A percentile compares a stretch with the other conserved stretches of the same genome.
These are phyloP conservation scores for Coemansia sp. DNA, from an alignment of 192 early-diverging fungal species.

Conservation along the genomic window DNA sequence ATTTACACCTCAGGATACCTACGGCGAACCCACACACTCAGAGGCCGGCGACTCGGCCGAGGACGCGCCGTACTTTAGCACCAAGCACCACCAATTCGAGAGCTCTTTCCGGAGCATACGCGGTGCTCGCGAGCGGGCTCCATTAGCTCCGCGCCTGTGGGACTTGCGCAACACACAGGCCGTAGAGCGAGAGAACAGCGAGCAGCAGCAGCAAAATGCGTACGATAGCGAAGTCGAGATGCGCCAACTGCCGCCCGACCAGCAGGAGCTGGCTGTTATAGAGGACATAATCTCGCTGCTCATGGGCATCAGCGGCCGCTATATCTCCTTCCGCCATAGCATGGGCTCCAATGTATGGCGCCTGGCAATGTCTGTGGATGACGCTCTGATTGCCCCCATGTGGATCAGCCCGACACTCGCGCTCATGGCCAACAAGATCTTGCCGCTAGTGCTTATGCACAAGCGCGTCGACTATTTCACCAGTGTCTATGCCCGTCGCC, in stretches of 20 bases:
- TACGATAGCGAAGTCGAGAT: constrained; percentile 46
- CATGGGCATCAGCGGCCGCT: constrained; percentile 86
- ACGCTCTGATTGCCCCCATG: constrained; percentile 61
- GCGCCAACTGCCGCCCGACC: constrained; percentile 46
- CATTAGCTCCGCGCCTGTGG: constrained; percentile 39
- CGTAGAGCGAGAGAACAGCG: constrained; percentile 1
- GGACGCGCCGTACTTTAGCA: constrained; percentile 41
- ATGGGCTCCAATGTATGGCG: constrained; percentile 53
- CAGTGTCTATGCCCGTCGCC: constrained; percentile 69
- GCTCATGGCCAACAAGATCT: constrained; percentile 75
- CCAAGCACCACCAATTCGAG: constrained; percentile 46
- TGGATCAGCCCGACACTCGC: constrained; percentile 60
- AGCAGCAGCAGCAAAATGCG: constrained; percentile 15
- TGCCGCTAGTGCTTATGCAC: constrained; percentile 81
- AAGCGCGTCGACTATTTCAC: constrained; percentile 78
- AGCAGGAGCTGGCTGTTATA: constrained; percentile 84
- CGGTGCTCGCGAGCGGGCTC: constrained; percentile 39
- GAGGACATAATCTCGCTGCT: constrained; percentile 90
- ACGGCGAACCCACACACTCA: constrained; percentile 40
- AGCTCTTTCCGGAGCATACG: constrained; percentile 51
- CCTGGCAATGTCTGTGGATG: constrained; percentile 31
- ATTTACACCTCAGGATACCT: constrained; percentile 40
- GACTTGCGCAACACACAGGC: constrained; percentile 29
- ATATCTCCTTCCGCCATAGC: constrained; percentile 57
- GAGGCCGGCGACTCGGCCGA: constrained; percentile 42